Percentiles rank a stretch among this genome's conserved stretches.
These are phyloP conservation scores for Hirschioporus abietinus DNA, from an alignment of 768 basidiomycete species.

Conservation along the genomic window DNA sequence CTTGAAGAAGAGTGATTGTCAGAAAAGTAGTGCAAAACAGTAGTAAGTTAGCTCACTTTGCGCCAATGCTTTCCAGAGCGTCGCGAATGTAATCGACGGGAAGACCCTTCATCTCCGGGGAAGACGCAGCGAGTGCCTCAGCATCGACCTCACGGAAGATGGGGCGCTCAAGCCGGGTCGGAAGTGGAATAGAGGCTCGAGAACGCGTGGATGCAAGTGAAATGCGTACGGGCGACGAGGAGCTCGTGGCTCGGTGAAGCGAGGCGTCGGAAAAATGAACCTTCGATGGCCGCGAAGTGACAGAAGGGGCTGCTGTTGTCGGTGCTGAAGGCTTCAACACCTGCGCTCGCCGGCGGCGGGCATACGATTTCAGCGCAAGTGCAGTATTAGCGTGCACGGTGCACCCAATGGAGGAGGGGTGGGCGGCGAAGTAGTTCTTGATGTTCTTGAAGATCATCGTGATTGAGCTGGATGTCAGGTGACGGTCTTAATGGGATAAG, in stretches of 20 bases:
- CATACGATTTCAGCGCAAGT: not conserved
- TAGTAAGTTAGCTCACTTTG: slow-evolving; percentile 29
- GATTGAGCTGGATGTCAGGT: not conserved
- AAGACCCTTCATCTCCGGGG: slow-evolving; percentile 42
- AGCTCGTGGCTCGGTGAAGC: not conserved
- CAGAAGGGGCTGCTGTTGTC: too few relatives aligned
- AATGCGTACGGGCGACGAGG: not conserved
- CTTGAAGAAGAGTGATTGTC: not conserved
- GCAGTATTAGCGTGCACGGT: not conserved
- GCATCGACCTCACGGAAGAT: slow-evolving; percentile 50
- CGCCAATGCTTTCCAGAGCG: slow-evolving; percentile 39
- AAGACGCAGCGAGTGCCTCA: slow-evolving; percentile 47
- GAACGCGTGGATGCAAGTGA: not conserved
- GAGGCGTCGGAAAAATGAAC: not conserved
- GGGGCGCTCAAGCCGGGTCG: slow-evolving; percentile 65
- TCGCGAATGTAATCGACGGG: slow-evolving; percentile 64
- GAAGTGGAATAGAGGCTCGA: slow-evolving; percentile 31
- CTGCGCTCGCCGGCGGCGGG: not conserved
- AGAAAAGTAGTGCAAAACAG: not conserved
- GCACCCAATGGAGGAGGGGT: not conserved
- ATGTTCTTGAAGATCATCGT: not conserved
- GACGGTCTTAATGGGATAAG: too few relatives aligned
- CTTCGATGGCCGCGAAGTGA: not conserved
- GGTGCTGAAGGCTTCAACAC: not conserved
- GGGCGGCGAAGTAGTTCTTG: not conserved